These are phyloP conservation scores for Candida jianshihensis DNA, from an alignment of 805 yeast species.

Conservation along the genomic window DNA sequence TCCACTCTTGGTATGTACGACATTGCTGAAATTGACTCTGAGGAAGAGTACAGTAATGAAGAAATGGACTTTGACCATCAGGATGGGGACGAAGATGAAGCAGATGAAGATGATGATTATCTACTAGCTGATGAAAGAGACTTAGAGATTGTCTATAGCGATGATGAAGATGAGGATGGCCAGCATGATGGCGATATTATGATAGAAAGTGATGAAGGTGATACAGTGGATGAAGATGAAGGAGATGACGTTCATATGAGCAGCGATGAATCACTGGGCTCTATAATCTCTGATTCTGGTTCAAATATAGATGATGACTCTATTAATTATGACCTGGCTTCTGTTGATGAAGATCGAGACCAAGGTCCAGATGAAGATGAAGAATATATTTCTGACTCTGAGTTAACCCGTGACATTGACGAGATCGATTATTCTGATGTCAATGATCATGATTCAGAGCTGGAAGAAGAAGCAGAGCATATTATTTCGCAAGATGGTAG, in stretches of 20 bases:
- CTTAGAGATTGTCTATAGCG: constrained; percentile 21
- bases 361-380: neutral
- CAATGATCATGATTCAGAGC: constrained; percentile 4
- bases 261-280: constrained; percentile 7
- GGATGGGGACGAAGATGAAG: constrained; percentile 29
- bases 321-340: constrained; percentile 15
- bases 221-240: constrained; percentile 12
- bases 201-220: constrained; percentile 22
- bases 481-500: constrained; percentile 3
- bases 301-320: constrained; percentile 16
- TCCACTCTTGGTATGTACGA: constrained; percentile 95
- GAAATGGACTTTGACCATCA: constrained; percentile 41
- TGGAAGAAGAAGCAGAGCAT: constrained; percentile 6
- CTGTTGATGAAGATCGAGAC: constrained; percentile 10
- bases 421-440: neutral
- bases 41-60: constrained; percentile 50
- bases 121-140: constrained; percentile 15
- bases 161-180: constrained; percentile 24
- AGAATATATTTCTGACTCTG: constrained; percentile 8
- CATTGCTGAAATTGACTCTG: constrained; percentile 62
- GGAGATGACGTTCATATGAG: constrained; percentile 6
- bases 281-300: constrained; percentile 11
- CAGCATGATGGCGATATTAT: constrained; percentile 23
- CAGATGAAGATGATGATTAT: constrained; percentile 30
- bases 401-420: neutral